Evolutionary conservation across 805 yeast species (phyloP).

Genomic region (Kazachstania bromeliacearum): DNA sequence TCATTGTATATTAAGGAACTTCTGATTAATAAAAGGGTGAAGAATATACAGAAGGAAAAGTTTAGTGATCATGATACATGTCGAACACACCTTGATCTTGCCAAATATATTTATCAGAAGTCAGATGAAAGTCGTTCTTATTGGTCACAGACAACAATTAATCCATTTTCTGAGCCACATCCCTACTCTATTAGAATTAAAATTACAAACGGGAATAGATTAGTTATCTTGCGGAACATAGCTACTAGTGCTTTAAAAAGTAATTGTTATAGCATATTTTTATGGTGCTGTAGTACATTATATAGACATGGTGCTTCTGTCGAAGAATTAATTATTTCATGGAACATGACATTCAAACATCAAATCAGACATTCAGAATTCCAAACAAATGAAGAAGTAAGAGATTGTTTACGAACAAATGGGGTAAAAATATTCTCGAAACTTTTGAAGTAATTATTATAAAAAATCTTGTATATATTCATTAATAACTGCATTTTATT

Average conservation of each 20-base stretch:
- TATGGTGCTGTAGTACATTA: slow-evolving; percentile 22
- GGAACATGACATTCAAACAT: slow-evolving; percentile 19
- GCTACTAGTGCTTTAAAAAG: slow-evolving; percentile 14
- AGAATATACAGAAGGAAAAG: too few relatives aligned
- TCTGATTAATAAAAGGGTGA: slow-evolving; percentile 4
- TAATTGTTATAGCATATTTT: slow-evolving; percentile 15
- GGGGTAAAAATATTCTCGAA: slow-evolving; percentile 8
- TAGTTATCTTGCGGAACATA: slow-evolving; percentile 20
- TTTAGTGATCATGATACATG: background rate
- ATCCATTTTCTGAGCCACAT: slow-evolving; percentile 17
- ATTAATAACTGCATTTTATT: too few relatives aligned
- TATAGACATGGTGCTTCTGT: slow-evolving; percentile 15
- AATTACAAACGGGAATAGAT: slow-evolving; percentile 14
- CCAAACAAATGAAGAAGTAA: slow-evolving; percentile 5
- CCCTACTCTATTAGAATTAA: slow-evolving; percentile 14
- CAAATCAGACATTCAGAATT: slow-evolving; percentile 11
- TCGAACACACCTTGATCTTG: slow-evolving; percentile 12
- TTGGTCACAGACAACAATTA: slow-evolving; percentile 4
- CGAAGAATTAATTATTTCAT: slow-evolving; percentile 19
- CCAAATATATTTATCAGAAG: slow-evolving; percentile 16
- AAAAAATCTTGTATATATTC: background rate
- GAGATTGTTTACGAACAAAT: slow-evolving; percentile 1
- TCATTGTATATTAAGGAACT: slow-evolving; percentile 18
- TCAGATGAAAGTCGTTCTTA: background rate
- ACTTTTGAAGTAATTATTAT: slow-evolving; percentile 3